phyloP scores from a whole-genome alignment of 2,329 filamentous ascomycete genomes.

The Microascus cirrosus region DNA sequence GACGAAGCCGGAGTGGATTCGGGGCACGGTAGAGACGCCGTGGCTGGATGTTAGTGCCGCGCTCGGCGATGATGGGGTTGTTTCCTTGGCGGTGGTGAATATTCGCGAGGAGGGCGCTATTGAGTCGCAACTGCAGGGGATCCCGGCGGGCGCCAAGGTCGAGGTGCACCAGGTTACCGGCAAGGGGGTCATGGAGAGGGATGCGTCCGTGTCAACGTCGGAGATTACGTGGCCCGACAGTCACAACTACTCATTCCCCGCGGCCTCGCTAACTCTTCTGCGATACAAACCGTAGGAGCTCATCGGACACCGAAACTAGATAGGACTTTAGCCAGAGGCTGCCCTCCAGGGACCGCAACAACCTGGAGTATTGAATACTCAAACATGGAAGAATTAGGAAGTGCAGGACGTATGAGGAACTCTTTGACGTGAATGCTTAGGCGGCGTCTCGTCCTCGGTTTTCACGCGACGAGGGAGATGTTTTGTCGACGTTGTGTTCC shows the following conservation, averaged over 20 bases:
- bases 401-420: too few species aligned
- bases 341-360: too few species aligned
- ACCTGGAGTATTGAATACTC: too few species aligned
- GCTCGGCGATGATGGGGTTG: constrained; percentile 42
- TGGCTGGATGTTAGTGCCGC: constrained; percentile 59
- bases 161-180: not conserved
- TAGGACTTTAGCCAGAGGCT: too few species aligned
- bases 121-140: not conserved
- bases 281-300: not conserved
- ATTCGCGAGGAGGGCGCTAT: constrained; percentile 20
- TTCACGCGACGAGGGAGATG: not conserved
- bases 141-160: not conserved
- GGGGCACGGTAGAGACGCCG: constrained; percentile 54
- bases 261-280: constrained; percentile 1
- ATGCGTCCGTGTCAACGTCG: not conserved
- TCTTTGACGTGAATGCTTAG: not conserved
- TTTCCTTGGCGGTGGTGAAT: constrained; percentile 64
- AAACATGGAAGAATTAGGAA: too few species aligned
- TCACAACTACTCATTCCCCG: not conserved
- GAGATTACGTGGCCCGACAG: not conserved
- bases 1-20: constrained; percentile 56
- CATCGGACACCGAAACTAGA: too few species aligned
- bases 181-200: not conserved
- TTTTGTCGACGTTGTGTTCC: not conserved
- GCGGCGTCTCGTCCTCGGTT: not conserved